Base-by-base conservation (phyloP, 2,329 filamentous ascomycete genomes). In the Penicillium frequentans region DNA sequence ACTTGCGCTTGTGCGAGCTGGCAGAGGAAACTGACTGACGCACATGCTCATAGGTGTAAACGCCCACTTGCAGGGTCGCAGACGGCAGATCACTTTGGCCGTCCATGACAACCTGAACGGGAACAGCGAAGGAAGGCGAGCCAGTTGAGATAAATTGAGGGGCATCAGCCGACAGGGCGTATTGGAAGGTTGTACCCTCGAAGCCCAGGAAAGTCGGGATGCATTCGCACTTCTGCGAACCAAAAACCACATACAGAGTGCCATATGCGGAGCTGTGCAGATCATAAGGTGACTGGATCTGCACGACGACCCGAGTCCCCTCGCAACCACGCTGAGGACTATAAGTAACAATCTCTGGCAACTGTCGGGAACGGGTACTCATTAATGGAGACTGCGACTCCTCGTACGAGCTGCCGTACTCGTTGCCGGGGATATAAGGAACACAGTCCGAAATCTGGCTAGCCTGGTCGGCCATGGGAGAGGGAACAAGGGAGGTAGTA, bases 221-320 rank as follows among this genome's bases (percentile, higher is more conserved):
- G 56, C 87, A 87, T 54, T 85, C 81, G 73, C 87, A 89, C 72
- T 87, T 87, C 67, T 89, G 85, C n/a, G 84, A 82, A n/a, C 91
- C 91, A 74, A 96, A 96, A 47, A 87, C 83, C 54, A 96, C 75
- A 62, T 78, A 87, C 67, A 90, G 86, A 50, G 81, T 61, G 11
- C 70, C 69, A 44, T 70, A 79, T 66, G 79, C 82, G 57, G 81
- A 82, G 31, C 81, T 82, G 73, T 87, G 83, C 56, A 96, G 77
- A 69, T 96, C 89, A 76, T 90, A 90, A 58, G 87, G 83, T 44
- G 89, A 88, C 52, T 87, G 86, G 29, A 96, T 84, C 70, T 90
- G 88, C 62, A 96, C 81, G 58, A 84, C 82, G 10, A 96, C 79
- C 66, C 87, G 87, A 21, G 88, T 89, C 53, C 90, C 89, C 68